Evolutionary conservation across 495 filamentous ascomycete genomes (phyloP).

Genomic region (Chaetomium tenue): DNA sequence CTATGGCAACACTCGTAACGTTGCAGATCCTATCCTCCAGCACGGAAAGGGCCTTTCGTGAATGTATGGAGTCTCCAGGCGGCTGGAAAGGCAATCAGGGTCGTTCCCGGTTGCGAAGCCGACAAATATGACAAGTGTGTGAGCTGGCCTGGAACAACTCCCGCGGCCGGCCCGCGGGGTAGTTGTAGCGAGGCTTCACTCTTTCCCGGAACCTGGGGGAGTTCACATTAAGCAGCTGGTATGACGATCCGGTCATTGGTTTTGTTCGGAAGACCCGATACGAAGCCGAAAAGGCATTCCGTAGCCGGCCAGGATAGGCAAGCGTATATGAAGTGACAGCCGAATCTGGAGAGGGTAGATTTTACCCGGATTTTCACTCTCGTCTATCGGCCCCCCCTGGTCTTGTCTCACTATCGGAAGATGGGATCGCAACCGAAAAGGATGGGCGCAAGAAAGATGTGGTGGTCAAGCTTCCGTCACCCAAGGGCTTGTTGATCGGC

Average conservation of each 20-base stretch:
- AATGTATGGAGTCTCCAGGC: conserved; percentile 15
- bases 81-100: conserved; percentile 28
- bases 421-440: conserved; percentile 6
- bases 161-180: conserved; percentile 17
- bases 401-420: conserved; percentile 13
- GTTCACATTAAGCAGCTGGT: conserved; percentile 22
- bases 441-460: neutral
- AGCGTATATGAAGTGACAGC: conserved; percentile 17
- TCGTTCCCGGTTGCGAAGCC: conserved; percentile 31
- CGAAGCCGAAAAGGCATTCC: conserved; percentile 30
- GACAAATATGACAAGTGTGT: conserved; percentile 18
- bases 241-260: conserved; percentile 1
- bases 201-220: conserved; percentile 37
- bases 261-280: conserved; percentile 27
- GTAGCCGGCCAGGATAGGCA: conserved; percentile 32
- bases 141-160: conserved; percentile 32
- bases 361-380: conserved; percentile 38
- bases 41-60: conserved; percentile 28
- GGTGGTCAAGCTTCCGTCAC: neutral
- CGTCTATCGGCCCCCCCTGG: conserved; percentile 31
- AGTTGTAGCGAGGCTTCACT: conserved; percentile 12
- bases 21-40: conserved; percentile 30
- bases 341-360: conserved; percentile 26
- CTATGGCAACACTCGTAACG: conserved; percentile 22
- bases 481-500: neutral